phyloP scores from a whole-genome alignment of 2,329 filamentous ascomycete species.

The Exserohilum turcica region DNA sequence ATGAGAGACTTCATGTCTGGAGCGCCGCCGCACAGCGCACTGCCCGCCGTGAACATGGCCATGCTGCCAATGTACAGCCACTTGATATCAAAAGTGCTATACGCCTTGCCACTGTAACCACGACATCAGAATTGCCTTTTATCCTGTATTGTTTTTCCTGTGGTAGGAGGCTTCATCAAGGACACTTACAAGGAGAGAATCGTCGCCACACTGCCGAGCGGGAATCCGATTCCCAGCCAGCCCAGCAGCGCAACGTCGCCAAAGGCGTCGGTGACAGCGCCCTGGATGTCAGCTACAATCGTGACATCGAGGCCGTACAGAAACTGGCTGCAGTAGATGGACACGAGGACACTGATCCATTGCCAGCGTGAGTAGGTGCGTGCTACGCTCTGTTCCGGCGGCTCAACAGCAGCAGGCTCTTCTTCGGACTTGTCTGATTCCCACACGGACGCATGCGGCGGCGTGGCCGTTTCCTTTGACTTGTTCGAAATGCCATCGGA shows the following conservation, averaged over 20 bases:
- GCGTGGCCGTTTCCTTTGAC: too few relatives aligned
- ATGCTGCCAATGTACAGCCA: conserved; percentile 41
- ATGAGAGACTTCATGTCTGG: conserved; percentile 34
- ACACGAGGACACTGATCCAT: neutral
- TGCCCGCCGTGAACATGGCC: conserved; percentile 38
- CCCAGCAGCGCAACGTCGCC: conserved; percentile 3
- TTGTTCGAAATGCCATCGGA: too few relatives aligned
- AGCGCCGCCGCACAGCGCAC: conserved; percentile 34
- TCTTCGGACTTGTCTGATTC: too few relatives aligned
- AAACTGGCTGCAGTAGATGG: neutral
- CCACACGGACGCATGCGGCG: too few relatives aligned
- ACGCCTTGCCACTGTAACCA: neutral
- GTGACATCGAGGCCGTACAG: neutral
- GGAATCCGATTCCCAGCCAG: neutral
- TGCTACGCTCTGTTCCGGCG: too few relatives aligned
- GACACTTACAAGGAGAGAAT: neutral
- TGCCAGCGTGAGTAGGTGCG: too few relatives aligned
- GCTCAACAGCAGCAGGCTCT: too few relatives aligned
- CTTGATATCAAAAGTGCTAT: conserved; percentile 52
- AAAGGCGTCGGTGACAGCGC: neutral
- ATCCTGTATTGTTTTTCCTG: too few relatives aligned
- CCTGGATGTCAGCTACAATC: neutral
- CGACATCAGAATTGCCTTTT: too few relatives aligned
- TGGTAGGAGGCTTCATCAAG: too few relatives aligned
- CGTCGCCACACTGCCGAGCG: neutral